Conservation (phyloP, 2,329 filamentous ascomycete genomes). For the Zopfia rhizophila region DNA sequence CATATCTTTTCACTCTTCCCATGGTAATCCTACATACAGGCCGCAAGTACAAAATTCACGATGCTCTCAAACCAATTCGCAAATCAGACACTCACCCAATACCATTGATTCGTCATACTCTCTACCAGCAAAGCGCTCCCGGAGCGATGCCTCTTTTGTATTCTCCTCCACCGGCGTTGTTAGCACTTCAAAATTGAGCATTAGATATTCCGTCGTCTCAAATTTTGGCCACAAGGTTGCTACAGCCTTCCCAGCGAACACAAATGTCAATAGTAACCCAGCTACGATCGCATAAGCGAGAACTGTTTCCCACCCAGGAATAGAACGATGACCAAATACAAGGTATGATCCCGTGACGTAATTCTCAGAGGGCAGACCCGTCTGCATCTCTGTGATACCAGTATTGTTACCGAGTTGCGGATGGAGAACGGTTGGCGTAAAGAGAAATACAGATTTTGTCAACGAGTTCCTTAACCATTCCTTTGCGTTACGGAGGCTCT, state of each 20-base stretch:
- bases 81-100: slow-evolving; percentile 6
- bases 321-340: slow-evolving; percentile 16
- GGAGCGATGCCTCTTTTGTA: not conserved
- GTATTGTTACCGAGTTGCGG: too few relatives aligned
- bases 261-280: slow-evolving; percentile 16
- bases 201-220: slow-evolving; percentile 23
- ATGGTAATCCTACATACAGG: too few relatives aligned
- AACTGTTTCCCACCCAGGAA: slow-evolving; percentile 21
- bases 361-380: slow-evolving; percentile 25
- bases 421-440: slow-evolving; percentile 17
- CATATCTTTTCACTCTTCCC: too few relatives aligned
- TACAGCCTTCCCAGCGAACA: slow-evolving; percentile 15
- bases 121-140: not conserved
- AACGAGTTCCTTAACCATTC: slow-evolving; percentile 27
- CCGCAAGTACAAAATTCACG: slow-evolving; percentile 3
- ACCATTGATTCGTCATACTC: slow-evolving; percentile 1
- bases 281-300: slow-evolving; percentile 25
- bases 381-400: slow-evolving; percentile 8
- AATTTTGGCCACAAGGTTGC: slow-evolving; percentile 10
- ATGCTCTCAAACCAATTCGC: slow-evolving; percentile 9
- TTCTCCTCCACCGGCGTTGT: slow-evolving; percentile 11
- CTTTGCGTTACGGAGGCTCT: slow-evolving; percentile 9
- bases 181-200: slow-evolving; percentile 23
- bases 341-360: slow-evolving; percentile 24
- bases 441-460: slow-evolving; percentile 23